Conservation (phyloP, 495 filamentous ascomycete species). For the Lasiosphaeris hirsuta region DNA sequence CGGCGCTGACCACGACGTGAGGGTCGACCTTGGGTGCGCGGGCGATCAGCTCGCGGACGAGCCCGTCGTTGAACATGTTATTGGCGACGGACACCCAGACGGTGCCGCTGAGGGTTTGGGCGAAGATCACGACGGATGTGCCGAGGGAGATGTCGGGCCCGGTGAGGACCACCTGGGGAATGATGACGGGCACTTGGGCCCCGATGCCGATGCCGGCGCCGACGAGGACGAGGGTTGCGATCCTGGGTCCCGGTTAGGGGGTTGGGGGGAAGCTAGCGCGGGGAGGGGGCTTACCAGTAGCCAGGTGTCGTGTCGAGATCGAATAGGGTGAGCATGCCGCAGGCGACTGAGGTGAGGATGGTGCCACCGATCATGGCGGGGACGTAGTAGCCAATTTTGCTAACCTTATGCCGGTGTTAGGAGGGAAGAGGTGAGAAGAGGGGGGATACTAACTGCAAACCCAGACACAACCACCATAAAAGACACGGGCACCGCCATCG, state of each 20-base stretch:
- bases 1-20: constrained; percentile 20
- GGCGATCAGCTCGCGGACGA: constrained; percentile 41
- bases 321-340: constrained; percentile 59
- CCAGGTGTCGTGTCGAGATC: constrained; percentile 36
- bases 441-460: constrained; percentile 26
- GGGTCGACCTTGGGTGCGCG: constrained; percentile 27
- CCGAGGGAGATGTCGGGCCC: constrained; percentile 54
- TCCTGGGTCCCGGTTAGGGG: constrained; percentile 44
- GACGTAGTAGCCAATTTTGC: constrained; percentile 54
- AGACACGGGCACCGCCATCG: constrained; percentile 34
- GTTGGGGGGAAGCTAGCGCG: not conserved
- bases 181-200: constrained; percentile 55
- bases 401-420: constrained; percentile 28
- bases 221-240: constrained; percentile 59
- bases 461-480: constrained; percentile 52
- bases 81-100: constrained; percentile 58
- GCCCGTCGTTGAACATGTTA: constrained; percentile 52
- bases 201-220: constrained; percentile 62
- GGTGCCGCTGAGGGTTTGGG: constrained; percentile 57
- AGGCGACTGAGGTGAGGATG: constrained; percentile 52
- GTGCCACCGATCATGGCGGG: constrained; percentile 52
- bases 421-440: constrained; percentile 34
- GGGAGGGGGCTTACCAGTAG: constrained; percentile 38
- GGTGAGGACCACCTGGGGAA: constrained; percentile 46
- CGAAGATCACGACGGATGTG: constrained; percentile 56